These are phyloP conservation scores for Cymodocea nodosa DNA, from an alignment of 116 monocot genomes.

Conservation along the genomic window DNA sequence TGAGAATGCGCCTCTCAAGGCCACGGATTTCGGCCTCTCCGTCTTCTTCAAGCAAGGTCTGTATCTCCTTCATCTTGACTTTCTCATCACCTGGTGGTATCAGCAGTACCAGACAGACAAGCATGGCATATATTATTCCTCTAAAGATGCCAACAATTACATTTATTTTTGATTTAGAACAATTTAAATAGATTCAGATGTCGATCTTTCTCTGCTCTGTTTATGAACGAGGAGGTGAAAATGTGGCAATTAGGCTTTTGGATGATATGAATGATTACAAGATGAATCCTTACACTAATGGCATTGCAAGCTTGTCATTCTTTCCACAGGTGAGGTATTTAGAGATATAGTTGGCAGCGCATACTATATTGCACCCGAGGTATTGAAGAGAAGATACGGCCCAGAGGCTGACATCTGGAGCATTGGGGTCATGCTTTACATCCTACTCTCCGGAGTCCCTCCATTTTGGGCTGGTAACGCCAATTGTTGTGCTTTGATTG, in stretches of 20 bases:
- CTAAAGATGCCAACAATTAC: no score
- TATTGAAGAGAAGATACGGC: not conserved
- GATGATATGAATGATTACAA: no score
- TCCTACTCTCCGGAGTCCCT: not conserved
- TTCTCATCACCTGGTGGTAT: no score
- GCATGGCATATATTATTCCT: no score
- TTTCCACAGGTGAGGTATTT: not conserved
- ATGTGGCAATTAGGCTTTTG: no score
- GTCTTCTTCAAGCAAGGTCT: slow-evolving; percentile 47
- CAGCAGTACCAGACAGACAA: no score
- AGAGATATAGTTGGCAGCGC: not conserved
- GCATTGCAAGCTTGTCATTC: no score
- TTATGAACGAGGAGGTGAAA: no score
- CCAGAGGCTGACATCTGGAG: slow-evolving; percentile 3
- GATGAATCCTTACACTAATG: no score
- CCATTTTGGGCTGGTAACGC: slow-evolving; percentile 25
- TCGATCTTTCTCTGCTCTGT: no score
- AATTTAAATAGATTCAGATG: no score
- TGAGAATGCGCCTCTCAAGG: slow-evolving; percentile 39
- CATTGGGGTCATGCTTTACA: slow-evolving; percentile 2
- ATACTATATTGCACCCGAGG: slow-evolving; percentile 2
- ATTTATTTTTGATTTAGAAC: no score
- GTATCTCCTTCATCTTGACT: not conserved
- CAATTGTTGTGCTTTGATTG: not conserved
- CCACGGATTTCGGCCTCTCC: slow-evolving; percentile 51